phyloP scores from a whole-genome alignment of 441 rosid genomes.

The Monsonia emarginata region DNA sequence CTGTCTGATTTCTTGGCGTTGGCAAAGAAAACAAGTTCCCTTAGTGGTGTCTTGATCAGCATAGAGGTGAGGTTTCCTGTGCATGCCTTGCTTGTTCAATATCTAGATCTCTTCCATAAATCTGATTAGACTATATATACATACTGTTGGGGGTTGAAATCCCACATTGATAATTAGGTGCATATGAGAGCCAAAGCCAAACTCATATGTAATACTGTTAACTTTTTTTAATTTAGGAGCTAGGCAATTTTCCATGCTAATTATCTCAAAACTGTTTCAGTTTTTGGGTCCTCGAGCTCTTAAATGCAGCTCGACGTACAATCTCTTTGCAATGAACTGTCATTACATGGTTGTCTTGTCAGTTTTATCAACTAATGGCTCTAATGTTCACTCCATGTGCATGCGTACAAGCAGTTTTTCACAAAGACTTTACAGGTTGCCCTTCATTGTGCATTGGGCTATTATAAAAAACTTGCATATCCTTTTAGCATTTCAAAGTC shows the following conservation, averaged over 20 bases:
- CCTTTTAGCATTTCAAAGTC: neutral
- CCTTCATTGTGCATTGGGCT: neutral
- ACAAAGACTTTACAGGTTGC: neutral
- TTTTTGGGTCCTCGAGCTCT: no score
- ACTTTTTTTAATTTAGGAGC: no score
- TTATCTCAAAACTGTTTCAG: no score
- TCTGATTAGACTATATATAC: neutral
- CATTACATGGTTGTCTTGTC: neutral
- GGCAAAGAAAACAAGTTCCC: conserved; percentile 30
- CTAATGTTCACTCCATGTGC: neutral
- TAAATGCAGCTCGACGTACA: no score
- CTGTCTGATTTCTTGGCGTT: conserved; percentile 31
- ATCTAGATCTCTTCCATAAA: neutral
- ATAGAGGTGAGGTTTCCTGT: conserved; percentile 32
- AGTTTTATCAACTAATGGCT: neutral
- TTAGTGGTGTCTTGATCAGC: conserved; percentile 36
- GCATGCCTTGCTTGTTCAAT: neutral
- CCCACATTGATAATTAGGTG: no score
- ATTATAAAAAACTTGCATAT: neutral
- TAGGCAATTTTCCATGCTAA: no score
- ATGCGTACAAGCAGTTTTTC: neutral
- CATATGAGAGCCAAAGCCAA: no score
- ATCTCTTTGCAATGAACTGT: no score
- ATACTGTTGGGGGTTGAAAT: no score
- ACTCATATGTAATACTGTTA: no score